phyloP scores from a whole-genome alignment of 768 basidiomycete genomes.

The Tricholoma sp. region DNA sequence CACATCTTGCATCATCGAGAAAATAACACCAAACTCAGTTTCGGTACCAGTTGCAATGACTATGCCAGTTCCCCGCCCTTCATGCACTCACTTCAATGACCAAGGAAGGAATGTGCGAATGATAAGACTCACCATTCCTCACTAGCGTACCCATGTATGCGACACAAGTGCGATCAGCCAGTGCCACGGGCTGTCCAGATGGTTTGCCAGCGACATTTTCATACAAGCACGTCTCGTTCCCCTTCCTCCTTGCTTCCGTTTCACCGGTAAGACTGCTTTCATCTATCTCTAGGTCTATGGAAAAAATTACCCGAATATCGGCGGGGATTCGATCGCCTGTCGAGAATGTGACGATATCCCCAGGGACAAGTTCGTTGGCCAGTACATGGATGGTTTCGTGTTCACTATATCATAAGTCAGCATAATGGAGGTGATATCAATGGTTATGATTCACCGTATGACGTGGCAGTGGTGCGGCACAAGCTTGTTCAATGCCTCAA shows the following conservation, averaged over 20 bases:
- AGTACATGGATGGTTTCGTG: conserved; percentile 72
- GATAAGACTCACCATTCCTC: conserved; percentile 59
- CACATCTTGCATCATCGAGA: conserved; percentile 98
- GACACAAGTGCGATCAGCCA: conserved; percentile 83
- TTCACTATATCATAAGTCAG: conserved; percentile 37
- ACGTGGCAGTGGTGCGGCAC: conserved; percentile 97
- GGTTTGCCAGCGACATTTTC: conserved; percentile 24
- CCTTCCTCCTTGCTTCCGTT: conserved; percentile 75
- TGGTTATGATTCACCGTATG: conserved; percentile 46
- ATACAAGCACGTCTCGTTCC: conserved; percentile 46
- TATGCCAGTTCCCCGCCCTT: conserved; percentile 78
- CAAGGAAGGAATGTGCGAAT: background rate
- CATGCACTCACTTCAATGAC: background rate
- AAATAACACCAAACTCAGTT: conserved; percentile 95
- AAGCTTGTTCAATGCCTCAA: conserved; percentile 93
- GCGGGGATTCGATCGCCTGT: conserved; percentile 95
- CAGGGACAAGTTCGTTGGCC: conserved; percentile 95
- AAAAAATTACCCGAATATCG: conserved; percentile 78
- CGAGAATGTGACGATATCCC: conserved; percentile 83
- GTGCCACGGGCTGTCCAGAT: conserved; percentile 41
- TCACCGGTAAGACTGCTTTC: conserved; percentile 95
- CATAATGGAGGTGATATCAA: background rate
- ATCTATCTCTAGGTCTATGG: conserved; percentile 88
- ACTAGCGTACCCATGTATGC: conserved; percentile 97
- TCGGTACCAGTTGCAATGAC: conserved; percentile 83